Conservation (phyloP, 2,329 filamentous ascomycete species). For the Pleurostoma richardsiae region DNA sequence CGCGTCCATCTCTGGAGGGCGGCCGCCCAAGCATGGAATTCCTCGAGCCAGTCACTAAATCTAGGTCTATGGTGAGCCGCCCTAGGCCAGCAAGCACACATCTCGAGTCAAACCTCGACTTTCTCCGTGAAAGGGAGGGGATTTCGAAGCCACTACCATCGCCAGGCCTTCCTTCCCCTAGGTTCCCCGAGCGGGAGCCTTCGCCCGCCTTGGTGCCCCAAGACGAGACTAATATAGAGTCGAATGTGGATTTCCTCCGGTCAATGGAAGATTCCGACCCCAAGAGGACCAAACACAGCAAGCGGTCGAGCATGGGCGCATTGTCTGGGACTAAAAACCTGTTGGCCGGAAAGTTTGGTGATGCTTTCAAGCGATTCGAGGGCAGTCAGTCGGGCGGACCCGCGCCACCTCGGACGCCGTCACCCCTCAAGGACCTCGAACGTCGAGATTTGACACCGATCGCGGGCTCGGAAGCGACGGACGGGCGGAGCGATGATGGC, state of each 20-base stretch:
- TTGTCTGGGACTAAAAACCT: slow-evolving; percentile 69
- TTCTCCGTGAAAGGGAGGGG: slow-evolving; percentile 71
- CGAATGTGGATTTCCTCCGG: slow-evolving; percentile 78
- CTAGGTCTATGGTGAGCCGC: slow-evolving; percentile 30
- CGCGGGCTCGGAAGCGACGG: slow-evolving; percentile 69
- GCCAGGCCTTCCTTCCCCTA: slow-evolving; percentile 27
- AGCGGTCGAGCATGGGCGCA: slow-evolving; percentile 69
- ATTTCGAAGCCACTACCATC: slow-evolving; percentile 34
- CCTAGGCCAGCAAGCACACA: slow-evolving; percentile 77
- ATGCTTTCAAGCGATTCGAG: slow-evolving; percentile 92
- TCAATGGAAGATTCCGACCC: slow-evolving; percentile 63
- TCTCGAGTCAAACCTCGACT: slow-evolving; percentile 77
- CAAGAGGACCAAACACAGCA: slow-evolving; percentile 59
- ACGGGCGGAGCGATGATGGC: slow-evolving; percentile 62
- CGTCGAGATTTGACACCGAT: slow-evolving; percentile 62
- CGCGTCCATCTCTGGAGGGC: slow-evolving; percentile 66
- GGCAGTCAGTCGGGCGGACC: slow-evolving; percentile 31
- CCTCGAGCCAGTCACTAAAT: slow-evolving; percentile 54
- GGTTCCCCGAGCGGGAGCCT: slow-evolving; percentile 27
- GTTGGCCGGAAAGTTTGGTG: slow-evolving; percentile 83
- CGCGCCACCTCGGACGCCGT: slow-evolving; percentile 35
- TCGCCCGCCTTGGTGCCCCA: slow-evolving; percentile 38
- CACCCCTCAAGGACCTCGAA: slow-evolving; percentile 42
- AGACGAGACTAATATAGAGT: slow-evolving; percentile 65
- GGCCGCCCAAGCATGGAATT: slow-evolving; percentile 61